Percentiles rank a stretch among this genome's conserved stretches.
Conservation (phyloP, 116 monocot genomes). For the Iris pallida region DNA sequence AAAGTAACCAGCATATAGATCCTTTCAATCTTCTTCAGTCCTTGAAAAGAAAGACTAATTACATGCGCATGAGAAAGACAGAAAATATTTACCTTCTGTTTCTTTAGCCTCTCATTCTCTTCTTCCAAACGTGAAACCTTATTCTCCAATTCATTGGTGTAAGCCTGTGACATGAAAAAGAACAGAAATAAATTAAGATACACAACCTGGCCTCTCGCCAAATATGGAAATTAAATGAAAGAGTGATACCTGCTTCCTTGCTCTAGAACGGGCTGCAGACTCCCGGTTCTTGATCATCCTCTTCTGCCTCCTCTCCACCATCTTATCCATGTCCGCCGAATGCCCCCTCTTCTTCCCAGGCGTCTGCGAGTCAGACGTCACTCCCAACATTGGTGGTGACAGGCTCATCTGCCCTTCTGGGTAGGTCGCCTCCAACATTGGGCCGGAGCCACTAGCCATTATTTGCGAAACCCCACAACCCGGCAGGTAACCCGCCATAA, state of each 20-base stretch:
- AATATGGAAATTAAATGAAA: too few species aligned
- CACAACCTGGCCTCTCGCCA: too few species aligned
- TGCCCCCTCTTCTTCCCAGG: constrained; percentile 38
- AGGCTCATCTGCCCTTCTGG: constrained; percentile 29
- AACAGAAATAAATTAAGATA: too few species aligned
- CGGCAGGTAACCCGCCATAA: constrained; percentile 29
- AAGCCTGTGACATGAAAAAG: constrained; percentile 41
- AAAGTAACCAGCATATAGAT: too few species aligned
- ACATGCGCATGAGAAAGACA: neutral
- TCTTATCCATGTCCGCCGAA: constrained; percentile 38
- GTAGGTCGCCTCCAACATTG: constrained; percentile 41
- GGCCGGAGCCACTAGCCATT: constrained; percentile 15
- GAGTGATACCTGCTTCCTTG: constrained; percentile 62
- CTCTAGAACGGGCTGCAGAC: constrained; percentile 82
- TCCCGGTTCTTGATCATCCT: constrained; percentile 94
- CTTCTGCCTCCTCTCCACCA: constrained; percentile 83
- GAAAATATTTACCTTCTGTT: constrained; percentile 51
- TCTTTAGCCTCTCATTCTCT: constrained; percentile 79
- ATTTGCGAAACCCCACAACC: constrained; percentile 18
- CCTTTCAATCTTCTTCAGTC: too few species aligned
- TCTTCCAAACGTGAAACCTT: constrained; percentile 85
- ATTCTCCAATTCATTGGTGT: constrained; percentile 91
- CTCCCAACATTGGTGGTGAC: constrained; percentile 37
- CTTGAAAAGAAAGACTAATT: neutral
- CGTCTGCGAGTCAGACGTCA: constrained; percentile 38